phyloP scores from a whole-genome alignment of 2,329 filamentous ascomycete genomes.

The Xylariaceae sp. region DNA sequence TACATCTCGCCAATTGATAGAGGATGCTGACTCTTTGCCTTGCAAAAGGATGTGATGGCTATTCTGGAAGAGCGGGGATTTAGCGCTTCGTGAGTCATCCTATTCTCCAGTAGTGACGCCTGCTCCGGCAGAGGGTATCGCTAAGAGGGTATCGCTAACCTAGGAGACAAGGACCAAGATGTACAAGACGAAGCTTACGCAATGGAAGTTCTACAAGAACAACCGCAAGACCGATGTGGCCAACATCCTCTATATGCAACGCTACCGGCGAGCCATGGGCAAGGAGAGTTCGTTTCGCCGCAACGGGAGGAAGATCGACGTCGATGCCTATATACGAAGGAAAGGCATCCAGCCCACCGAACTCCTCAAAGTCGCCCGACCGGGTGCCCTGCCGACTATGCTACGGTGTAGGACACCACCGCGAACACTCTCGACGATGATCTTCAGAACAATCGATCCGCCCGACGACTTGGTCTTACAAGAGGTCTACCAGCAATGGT shows the following conservation, averaged over 20 bases:
- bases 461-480: constrained; percentile 26
- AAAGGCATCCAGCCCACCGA: constrained; percentile 26
- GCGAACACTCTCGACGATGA: constrained; percentile 18
- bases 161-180: constrained; percentile 25
- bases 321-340: constrained; percentile 27
- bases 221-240: constrained; percentile 29
- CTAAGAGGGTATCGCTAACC: constrained; percentile 2
- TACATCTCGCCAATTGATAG: not conserved
- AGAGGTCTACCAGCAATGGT: constrained; percentile 27
- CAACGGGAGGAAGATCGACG: constrained; percentile 27
- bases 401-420: constrained; percentile 27
- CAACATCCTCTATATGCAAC: constrained; percentile 26
- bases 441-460: constrained; percentile 19
- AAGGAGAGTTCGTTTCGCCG: constrained; percentile 28
- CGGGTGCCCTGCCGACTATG: constrained; percentile 25
- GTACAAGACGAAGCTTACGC: constrained; percentile 32
- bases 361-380: constrained; percentile 23
- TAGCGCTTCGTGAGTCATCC: constrained; percentile 26
- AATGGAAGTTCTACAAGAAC: constrained; percentile 32
- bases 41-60: constrained; percentile 24
- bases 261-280: constrained; percentile 25
- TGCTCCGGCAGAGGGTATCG: no score
- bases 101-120: no score
- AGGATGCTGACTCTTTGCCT: constrained; percentile 5
- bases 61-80: constrained; percentile 27